These are phyloP conservation scores for Candolleomyces eurysporus DNA, from an alignment of 768 basidiomycete genomes.

Conservation along the genomic window DNA sequence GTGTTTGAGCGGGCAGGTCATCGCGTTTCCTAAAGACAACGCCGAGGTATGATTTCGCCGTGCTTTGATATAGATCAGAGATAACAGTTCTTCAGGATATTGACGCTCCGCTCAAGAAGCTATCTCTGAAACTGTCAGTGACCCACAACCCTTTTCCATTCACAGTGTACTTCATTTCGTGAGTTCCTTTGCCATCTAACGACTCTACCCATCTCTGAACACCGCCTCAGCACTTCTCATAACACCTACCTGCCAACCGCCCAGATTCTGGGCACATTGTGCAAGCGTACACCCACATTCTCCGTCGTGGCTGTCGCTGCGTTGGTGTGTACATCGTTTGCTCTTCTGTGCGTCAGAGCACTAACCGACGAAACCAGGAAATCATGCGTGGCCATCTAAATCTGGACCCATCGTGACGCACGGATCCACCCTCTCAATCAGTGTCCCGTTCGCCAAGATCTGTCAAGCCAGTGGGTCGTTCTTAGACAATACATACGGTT, in stretches of 20 bases:
- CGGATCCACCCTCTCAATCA: conserved; percentile 55
- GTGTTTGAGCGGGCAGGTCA: conserved; percentile 37
- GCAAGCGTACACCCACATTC: conserved; percentile 54
- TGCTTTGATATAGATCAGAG: background rate
- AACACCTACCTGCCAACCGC: conserved; percentile 64
- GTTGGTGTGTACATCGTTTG: conserved; percentile 32
- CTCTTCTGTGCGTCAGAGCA: background rate
- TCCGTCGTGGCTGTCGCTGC: conserved; percentile 50
- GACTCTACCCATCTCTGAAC: conserved; percentile 1
- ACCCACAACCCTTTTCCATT: conserved; percentile 44
- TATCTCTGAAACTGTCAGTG: conserved; percentile 31
- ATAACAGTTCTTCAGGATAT: conserved; percentile 22
- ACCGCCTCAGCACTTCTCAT: conserved; percentile 50
- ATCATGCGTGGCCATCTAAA: conserved; percentile 63
- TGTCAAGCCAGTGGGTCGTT: no score
- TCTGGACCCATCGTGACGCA: conserved; percentile 59
- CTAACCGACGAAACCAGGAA: conserved; percentile 33
- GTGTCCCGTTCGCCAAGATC: no score
- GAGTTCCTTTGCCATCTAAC: conserved; percentile 14
- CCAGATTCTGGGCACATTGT: conserved; percentile 55
- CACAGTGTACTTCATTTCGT: conserved; percentile 57
- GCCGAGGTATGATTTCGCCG: conserved; percentile 24
- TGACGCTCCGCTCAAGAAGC: conserved; percentile 34
- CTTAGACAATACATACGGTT: conserved; percentile 30
- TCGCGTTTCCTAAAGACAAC: conserved; percentile 29